phyloP scores from a whole-genome alignment of 2,329 filamentous ascomycete genomes.

The Venturia pyrina region DNA sequence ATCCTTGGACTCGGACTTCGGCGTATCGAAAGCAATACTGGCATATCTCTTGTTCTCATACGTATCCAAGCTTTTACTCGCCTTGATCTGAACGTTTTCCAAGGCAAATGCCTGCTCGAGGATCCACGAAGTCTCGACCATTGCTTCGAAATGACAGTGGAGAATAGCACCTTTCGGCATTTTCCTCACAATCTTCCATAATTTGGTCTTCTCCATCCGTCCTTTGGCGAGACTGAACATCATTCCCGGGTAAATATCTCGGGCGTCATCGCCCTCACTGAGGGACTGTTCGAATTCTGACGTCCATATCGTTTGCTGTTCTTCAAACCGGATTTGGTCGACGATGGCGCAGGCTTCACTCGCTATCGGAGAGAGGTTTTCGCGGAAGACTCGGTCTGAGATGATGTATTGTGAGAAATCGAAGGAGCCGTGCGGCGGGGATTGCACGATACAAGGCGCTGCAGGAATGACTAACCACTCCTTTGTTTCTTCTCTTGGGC shows the following conservation, averaged over 20 bases:
- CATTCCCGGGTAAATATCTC: slow-evolving; percentile 74
- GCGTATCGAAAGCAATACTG: slow-evolving; percentile 43
- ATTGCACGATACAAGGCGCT: neutral
- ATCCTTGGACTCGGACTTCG: slow-evolving; percentile 29
- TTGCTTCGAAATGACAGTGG: slow-evolving; percentile 84
- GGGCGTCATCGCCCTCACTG: slow-evolving; percentile 43
- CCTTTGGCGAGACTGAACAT: slow-evolving; percentile 83
- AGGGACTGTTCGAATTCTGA: slow-evolving; percentile 60
- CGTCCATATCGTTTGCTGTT: slow-evolving; percentile 69
- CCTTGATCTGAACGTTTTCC: slow-evolving; percentile 62
- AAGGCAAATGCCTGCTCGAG: slow-evolving; percentile 61
- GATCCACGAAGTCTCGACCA: slow-evolving; percentile 78
- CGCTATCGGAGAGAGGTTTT: slow-evolving; percentile 69
- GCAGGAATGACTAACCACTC: slow-evolving; percentile 50
- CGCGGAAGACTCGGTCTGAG: slow-evolving; percentile 58
- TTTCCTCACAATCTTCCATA: slow-evolving; percentile 73
- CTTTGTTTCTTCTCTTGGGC: slow-evolving; percentile 71
- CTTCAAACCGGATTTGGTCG: slow-evolving; percentile 64
- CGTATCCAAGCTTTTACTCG: slow-evolving; percentile 47
- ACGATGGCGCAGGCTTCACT: slow-evolving; percentile 71
- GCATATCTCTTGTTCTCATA: slow-evolving; percentile 16
- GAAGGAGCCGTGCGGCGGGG: slow-evolving; percentile 13
- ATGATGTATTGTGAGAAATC: slow-evolving; percentile 19
- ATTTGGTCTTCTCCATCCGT: slow-evolving; percentile 72
- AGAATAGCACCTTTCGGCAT: slow-evolving; percentile 86